phyloP scores from a whole-genome alignment of 106 monocot species.

The Phalaenopsis equestris region DNA sequence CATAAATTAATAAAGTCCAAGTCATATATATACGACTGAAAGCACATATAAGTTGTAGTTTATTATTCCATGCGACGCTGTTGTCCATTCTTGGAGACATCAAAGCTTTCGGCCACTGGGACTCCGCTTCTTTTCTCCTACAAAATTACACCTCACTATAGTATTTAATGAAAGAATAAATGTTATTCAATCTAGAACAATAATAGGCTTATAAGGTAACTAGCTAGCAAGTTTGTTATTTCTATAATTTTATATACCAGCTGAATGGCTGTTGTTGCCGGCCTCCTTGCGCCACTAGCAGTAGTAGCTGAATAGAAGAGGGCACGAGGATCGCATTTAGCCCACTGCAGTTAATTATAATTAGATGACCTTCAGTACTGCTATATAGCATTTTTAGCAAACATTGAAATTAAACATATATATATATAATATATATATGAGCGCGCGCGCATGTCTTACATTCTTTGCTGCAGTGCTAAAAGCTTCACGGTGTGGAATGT shows the following conservation, averaged over 20 bases:
- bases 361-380: background rate
- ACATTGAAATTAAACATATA: background rate
- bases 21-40: background rate
- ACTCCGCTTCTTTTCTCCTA: constrained; percentile 9
- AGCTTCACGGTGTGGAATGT: constrained; percentile 25
- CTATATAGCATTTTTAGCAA: too few species aligned
- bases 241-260: constrained; percentile 20
- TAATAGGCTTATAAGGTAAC: background rate
- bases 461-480: constrained; percentile 23
- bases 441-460: constrained; percentile 6
- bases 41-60: background rate
- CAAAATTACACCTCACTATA: background rate
- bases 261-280: constrained; percentile 13
- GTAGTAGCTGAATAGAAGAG: constrained; percentile 12
- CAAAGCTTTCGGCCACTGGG: background rate
- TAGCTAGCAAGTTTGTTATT: background rate
- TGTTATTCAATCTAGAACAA: background rate
- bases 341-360: constrained; percentile 11
- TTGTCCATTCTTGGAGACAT: constrained; percentile 1
- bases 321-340: constrained; percentile 20
- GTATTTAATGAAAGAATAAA: background rate
- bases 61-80: constrained; percentile 1
- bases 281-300: constrained; percentile 15
- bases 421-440: background rate
- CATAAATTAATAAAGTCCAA: background rate